These are phyloP conservation scores for Biscogniauxia mediterranea DNA, from an alignment of 2,329 filamentous ascomycete species.

Conservation along the genomic window DNA sequence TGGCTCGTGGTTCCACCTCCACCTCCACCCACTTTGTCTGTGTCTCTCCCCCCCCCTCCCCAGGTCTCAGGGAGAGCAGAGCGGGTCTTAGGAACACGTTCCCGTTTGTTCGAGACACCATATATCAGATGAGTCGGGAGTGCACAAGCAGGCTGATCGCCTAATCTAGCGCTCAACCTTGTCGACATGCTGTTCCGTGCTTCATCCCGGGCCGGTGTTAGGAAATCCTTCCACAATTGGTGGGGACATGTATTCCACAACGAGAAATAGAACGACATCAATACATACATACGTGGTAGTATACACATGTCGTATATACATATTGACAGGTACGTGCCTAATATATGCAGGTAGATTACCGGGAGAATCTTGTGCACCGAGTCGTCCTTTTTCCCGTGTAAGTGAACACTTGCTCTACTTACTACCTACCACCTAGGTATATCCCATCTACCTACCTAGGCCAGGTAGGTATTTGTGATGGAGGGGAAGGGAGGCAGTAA, in stretches of 20 bases:
- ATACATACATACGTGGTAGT: too few species aligned
- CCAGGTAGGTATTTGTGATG: neutral
- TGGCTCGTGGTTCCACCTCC: conserved; percentile 3
- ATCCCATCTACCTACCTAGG: too few species aligned
- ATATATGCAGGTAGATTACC: too few species aligned
- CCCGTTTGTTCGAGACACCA: neutral
- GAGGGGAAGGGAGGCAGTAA: too few species aligned
- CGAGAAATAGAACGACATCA: neutral
- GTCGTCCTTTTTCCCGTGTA: too few species aligned
- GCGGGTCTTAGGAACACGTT: neutral
- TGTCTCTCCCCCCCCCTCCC: neutral
- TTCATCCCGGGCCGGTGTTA: neutral
- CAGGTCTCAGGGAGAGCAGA: neutral
- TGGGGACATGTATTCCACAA: neutral
- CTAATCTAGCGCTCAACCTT: neutral
- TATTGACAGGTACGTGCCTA: too few species aligned
- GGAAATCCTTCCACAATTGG: neutral
- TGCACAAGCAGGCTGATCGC: neutral
- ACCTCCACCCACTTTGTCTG: too few species aligned
- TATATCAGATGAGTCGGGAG: neutral
- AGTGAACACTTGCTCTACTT: neutral
- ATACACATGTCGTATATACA: too few species aligned
- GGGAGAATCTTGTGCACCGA: neutral
- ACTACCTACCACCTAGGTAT: too few species aligned
- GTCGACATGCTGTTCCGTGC: neutral